These are phyloP conservation scores for Butyriboletus appendiculatus DNA, from an alignment of 1,284 basidiomycete species.

Conservation along the genomic window DNA sequence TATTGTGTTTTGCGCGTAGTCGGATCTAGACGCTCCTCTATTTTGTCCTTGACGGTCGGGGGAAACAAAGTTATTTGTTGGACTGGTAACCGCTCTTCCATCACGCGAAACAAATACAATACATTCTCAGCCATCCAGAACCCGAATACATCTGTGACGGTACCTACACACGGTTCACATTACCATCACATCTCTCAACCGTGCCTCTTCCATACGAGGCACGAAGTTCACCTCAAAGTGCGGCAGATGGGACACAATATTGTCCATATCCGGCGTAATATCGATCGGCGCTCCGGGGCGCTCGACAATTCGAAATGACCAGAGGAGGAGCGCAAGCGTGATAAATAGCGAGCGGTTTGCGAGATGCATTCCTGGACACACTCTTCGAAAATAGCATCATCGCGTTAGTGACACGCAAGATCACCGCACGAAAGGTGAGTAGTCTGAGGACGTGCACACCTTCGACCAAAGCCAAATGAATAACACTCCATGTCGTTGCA, in stretches of 20 bases:
- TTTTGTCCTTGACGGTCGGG: neutral
- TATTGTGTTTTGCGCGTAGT: neutral
- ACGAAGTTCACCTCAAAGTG: slow-evolving; percentile 21
- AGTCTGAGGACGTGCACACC: slow-evolving; percentile 33
- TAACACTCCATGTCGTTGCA: slow-evolving; percentile 53
- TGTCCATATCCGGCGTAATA: slow-evolving; percentile 12
- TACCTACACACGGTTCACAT: neutral
- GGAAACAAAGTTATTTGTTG: neutral
- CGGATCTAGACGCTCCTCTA: neutral
- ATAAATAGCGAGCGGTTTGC: slow-evolving; percentile 28
- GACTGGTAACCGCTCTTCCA: neutral
- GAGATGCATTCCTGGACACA: slow-evolving; percentile 26
- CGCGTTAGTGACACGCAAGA: slow-evolving; percentile 5
- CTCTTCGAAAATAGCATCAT: slow-evolving; percentile 14
- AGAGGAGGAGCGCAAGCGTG: slow-evolving; percentile 18
- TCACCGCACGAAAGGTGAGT: neutral
- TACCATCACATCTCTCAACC: slow-evolving; percentile 36
- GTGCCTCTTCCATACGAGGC: slow-evolving; percentile 22
- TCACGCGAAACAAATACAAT: neutral
- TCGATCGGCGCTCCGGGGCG: slow-evolving; percentile 20
- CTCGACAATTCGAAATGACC: slow-evolving; percentile 26
- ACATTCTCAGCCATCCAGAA: neutral
- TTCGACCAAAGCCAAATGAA: slow-evolving; percentile 60
- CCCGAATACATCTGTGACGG: neutral
- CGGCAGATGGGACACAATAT: neutral